A percentile compares a stretch with the other conserved stretches of the same genome.
Conservation (phyloP, 345 rosid genomes). For the Dovyalis caffra region DNA sequence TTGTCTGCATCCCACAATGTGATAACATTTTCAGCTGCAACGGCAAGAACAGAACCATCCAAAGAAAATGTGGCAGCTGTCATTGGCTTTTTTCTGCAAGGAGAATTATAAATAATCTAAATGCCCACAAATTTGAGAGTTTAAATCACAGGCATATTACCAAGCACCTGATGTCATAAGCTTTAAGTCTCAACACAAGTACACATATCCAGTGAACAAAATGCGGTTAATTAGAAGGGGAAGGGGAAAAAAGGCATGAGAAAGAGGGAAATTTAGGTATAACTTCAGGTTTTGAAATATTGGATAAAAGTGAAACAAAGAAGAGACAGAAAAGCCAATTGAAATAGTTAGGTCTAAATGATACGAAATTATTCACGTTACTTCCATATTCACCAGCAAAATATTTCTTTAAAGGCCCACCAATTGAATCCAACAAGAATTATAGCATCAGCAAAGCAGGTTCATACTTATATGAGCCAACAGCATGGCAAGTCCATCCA, state of each 20-base stretch:
- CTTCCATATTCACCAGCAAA: background rate
- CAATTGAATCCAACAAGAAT: background rate
- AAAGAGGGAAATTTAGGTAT: background rate
- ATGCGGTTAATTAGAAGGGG: background rate
- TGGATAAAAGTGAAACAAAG: background rate
- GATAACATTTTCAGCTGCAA: slow-evolving; percentile 85
- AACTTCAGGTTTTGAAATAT: background rate
- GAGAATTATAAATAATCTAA: slow-evolving; percentile 14
- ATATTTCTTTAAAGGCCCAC: background rate
- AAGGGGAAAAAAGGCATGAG: background rate
- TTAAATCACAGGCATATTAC: background rate
- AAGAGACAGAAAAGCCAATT: background rate
- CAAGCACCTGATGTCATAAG: background rate
- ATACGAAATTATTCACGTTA: background rate
- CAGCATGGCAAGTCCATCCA: slow-evolving; percentile 88
- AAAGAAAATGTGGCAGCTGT: slow-evolving; percentile 92
- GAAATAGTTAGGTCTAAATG: background rate
- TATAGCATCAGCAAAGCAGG: slow-evolving; percentile 5
- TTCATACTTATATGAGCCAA: slow-evolving; percentile 86
- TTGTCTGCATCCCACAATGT: slow-evolving; percentile 87
- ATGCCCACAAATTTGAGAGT: background rate
- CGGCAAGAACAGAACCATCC: slow-evolving; percentile 96
- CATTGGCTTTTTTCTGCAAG: slow-evolving; percentile 75
- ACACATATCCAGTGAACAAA: background rate
- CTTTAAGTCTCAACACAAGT: background rate